phyloP scores from a whole-genome alignment of 2,329 filamentous ascomycete species.

The Colletotrichum shisoi region DNA sequence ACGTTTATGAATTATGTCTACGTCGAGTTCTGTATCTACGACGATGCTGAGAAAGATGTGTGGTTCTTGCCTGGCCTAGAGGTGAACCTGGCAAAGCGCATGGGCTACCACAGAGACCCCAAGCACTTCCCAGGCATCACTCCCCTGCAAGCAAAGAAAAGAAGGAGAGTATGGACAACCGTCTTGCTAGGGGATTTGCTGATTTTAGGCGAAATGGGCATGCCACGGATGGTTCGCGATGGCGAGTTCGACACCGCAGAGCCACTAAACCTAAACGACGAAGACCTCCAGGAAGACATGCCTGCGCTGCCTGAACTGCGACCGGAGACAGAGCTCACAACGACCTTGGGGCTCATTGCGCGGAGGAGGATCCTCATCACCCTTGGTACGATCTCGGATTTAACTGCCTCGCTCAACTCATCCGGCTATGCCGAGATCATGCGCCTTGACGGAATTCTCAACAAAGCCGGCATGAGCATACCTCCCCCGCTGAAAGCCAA shows the following conservation, averaged over 20 bases:
- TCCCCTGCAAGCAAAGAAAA: constrained; percentile 55
- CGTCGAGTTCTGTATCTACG: constrained; percentile 20
- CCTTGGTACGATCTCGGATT: constrained; percentile 42
- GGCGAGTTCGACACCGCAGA: constrained; percentile 52
- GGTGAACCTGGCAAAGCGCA: constrained; percentile 50
- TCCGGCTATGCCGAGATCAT: constrained; percentile 40
- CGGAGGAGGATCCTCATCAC: constrained; percentile 40
- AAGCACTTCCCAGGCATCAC: constrained; percentile 52
- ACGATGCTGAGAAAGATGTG: constrained; percentile 24
- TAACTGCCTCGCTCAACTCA: constrained; percentile 38
- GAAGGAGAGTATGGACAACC: constrained; percentile 54
- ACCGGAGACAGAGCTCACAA: constrained; percentile 46
- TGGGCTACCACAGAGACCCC: constrained; percentile 57
- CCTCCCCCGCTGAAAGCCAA: constrained; percentile 42
- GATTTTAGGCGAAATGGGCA: constrained; percentile 56
- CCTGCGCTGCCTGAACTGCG: constrained; percentile 50
- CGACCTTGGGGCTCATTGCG: constrained; percentile 42
- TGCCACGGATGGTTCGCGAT: constrained; percentile 54
- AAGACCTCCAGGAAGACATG: constrained; percentile 51
- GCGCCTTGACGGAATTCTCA: constrained; percentile 42
- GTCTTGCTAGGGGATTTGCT: constrained; percentile 53
- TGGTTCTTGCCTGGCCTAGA: constrained; percentile 48
- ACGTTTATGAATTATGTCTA: constrained; percentile 34
- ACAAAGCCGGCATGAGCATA: constrained; percentile 41
- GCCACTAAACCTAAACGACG: constrained; percentile 55